Evolutionary conservation across 352 stramenopile genomes (phyloP), one percentile per base, ranked within the genome.

Genomic region (Phytophthora brassicae): DNA sequence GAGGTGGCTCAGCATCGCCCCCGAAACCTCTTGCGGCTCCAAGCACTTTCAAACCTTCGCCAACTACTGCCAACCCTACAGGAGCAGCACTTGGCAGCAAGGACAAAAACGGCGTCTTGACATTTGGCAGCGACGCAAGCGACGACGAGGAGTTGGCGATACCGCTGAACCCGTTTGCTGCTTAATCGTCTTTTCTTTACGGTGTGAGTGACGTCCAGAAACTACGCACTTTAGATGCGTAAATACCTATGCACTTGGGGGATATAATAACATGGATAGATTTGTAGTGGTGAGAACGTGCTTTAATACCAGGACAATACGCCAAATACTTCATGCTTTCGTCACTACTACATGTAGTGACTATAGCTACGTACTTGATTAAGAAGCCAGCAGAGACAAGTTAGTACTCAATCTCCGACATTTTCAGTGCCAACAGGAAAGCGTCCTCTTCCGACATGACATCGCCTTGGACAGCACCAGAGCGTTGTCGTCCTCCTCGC

Each of bases 101-200:
- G 49, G 54, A 74, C 60, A 67, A 62, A 43, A 50, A 79, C 24
- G 39, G 64, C 31, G 56, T 68, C 28, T 38, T 74, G 35, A 53
- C 67, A 12, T 76, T 76, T 22, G 60, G 66, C n/a, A 72, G 67
- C 17, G 64, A 75, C 12, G 65, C 76, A 14, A 68, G 72, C 7
- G 84, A 91, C 20, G 79, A 90, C 4, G 83, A 86, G 14, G 68
- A 82, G 17, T 60, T 72, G 24, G 46, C 53, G 26, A 71, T 60
- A 17, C 72, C 78, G 26, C 63, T 92, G 19, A 92, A 92, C 51
- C 83, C 83, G 46, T 92, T 92, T 54, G 73, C 79, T 13, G 60
- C 68, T 9, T 86, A 75, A 52, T 61, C 19, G 42, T 61, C 29
- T 44, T n/a, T n/a, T n/a, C n/a, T n/a, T n/a, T 29, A 62, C 46